A percentile compares a stretch with the other conserved stretches of the same genome.
These are phyloP conservation scores for Pseudogymnoascus destructans DNA, from an alignment of 2,329 filamentous ascomycete species.

Conservation along the genomic window DNA sequence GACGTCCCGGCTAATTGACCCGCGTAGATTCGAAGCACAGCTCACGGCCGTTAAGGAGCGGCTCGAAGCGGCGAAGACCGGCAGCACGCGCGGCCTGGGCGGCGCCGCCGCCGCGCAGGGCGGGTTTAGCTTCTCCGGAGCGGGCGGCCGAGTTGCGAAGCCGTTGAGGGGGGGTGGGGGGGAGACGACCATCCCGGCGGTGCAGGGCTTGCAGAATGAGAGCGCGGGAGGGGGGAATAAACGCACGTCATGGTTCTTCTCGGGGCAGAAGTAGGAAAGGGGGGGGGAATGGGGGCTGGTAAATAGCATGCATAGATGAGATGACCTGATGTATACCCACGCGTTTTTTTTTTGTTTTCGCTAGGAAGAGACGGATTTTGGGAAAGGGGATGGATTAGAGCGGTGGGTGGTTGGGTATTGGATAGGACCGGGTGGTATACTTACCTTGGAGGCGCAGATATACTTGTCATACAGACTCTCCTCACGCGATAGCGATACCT, in stretches of 20 bases:
- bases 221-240: conserved; percentile 26
- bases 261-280: conserved; percentile 23
- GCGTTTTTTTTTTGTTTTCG: conserved; percentile 1
- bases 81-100: conserved; percentile 73
- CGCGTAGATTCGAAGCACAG: conserved; percentile 80
- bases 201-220: conserved; percentile 42
- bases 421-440: not conserved
- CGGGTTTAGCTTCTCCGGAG: conserved; percentile 57
- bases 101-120: conserved; percentile 41
- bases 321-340: conserved; percentile 7
- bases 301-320: conserved; percentile 8
- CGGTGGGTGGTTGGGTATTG: not conserved
- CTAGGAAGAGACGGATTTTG: not conserved
- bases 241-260: conserved; percentile 27
- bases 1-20: conserved; percentile 14
- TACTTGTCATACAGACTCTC: conserved; percentile 5
- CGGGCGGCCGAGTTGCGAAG: conserved; percentile 56
- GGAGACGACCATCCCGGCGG: conserved; percentile 26
- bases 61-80: conserved; percentile 85
- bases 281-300: not conserved
- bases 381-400: not conserved
- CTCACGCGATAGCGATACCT: conserved; percentile 5
- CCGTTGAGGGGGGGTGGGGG: conserved; percentile 52
- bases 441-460: conserved; percentile 2
- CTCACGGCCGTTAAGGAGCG: conserved; percentile 95